Evolutionary conservation across 139 green algal species (phyloP).

Genomic region (Chlamydomonas schloesseri): DNA sequence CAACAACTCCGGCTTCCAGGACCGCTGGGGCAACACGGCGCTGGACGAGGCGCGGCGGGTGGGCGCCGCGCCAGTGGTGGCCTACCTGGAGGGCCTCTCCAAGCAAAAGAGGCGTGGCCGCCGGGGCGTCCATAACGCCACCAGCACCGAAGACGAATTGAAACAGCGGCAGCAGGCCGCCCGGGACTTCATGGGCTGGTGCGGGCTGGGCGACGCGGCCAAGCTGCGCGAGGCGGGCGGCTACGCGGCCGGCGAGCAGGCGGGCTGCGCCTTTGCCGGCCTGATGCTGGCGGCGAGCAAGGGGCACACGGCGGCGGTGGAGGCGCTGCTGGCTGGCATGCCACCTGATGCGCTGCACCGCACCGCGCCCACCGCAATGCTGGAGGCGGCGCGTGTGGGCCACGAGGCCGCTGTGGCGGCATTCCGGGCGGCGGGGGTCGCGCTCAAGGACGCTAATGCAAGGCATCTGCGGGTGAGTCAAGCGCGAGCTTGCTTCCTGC

Average conservation of each 20-base stretch:
- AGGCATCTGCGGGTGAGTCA: too few relatives aligned
- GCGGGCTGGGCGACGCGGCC: background rate
- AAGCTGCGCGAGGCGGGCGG: background rate
- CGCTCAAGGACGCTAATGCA: background rate
- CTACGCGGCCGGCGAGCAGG: background rate
- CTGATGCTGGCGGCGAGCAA: slow-evolving; percentile 32
- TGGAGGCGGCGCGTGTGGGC: slow-evolving; percentile 33
- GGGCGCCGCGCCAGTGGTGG: slow-evolving; percentile 50
- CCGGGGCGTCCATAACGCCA: too few relatives aligned
- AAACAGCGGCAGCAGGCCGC: slow-evolving; percentile 9
- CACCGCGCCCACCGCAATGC: slow-evolving; percentile 1
- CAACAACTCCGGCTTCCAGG: too few relatives aligned
- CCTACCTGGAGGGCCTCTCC: slow-evolving; percentile 38
- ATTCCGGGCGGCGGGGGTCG: background rate
- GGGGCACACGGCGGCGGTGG: slow-evolving; percentile 11
- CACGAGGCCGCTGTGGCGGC: background rate
- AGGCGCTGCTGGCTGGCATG: slow-evolving; percentile 11
- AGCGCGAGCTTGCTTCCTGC: too few relatives aligned
- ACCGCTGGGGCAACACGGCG: slow-evolving; percentile 63
- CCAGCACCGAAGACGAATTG: background rate
- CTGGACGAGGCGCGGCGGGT: slow-evolving; percentile 64
- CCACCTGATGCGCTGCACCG: background rate
- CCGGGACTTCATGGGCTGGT: background rate
- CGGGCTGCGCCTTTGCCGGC: slow-evolving; percentile 19
- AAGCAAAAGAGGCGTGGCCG: too few relatives aligned